Evolutionary conservation across 2,329 filamentous ascomycete species (phyloP).

Genomic region (Fusarium algeriense): DNA sequence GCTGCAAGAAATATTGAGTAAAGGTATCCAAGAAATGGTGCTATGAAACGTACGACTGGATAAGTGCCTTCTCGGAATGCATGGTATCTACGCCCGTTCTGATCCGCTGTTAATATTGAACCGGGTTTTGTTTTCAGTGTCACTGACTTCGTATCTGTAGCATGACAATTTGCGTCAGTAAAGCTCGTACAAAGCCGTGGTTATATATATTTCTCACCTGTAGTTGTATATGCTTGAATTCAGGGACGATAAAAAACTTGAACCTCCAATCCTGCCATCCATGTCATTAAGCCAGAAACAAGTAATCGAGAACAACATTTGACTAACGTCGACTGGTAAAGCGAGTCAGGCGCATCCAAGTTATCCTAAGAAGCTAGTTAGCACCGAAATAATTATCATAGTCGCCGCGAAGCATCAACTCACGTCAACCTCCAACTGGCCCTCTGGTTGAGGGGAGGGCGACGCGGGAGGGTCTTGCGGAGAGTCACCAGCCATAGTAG

Average conservation of each 20-base stretch:
- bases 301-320: rapidly evolving
- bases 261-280: neutral
- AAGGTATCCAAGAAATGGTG: rapidly evolving
- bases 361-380: neutral
- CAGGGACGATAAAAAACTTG: constrained; percentile 24
- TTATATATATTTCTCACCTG: neutral
- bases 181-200: rapidly evolving
- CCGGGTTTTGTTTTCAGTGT: neutral
- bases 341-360: neutral
- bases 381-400: rapidly evolving
- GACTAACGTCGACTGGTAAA: constrained; percentile 1
- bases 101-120: neutral
- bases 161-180: neutral
- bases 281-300: neutral
- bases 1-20: neutral
- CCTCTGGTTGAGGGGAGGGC: neutral
- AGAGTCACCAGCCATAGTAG: neutral
- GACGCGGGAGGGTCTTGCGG: neutral
- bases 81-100: constrained; percentile 35
- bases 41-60: neutral
- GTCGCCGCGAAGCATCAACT: neutral
- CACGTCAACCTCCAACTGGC: constrained; percentile 5
- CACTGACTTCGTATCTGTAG: constrained; percentile 24
- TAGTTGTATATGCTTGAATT: constrained; percentile 33
- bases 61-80: constrained; percentile 34